These are phyloP conservation scores for Cryphonectria carpinicola DNA, from an alignment of 2,329 filamentous ascomycete genomes.

Conservation along the genomic window DNA sequence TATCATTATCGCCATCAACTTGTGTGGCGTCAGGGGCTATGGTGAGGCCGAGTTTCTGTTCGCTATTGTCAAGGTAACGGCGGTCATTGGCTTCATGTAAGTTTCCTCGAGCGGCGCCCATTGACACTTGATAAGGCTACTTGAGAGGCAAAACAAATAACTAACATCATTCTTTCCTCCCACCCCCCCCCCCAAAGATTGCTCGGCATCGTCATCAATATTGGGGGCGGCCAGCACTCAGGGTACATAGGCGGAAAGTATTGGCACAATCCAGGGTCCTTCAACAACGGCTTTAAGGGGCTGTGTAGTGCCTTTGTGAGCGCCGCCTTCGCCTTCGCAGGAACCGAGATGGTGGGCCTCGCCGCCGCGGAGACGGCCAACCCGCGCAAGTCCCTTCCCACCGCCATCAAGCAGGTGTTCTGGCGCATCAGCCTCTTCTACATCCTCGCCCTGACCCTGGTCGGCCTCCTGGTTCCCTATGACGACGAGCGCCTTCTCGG, in stretches of 20 bases:
- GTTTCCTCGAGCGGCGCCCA: constrained; percentile 36
- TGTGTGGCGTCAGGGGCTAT: constrained; percentile 87
- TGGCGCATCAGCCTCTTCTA: constrained; percentile 95
- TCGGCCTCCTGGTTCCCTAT: constrained; percentile 83
- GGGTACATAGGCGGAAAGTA: constrained; percentile 80
- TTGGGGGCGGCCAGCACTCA: constrained; percentile 72
- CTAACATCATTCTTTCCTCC: constrained; percentile 30
- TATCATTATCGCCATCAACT: constrained; percentile 78
- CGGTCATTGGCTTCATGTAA: constrained; percentile 86
- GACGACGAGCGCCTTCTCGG: constrained; percentile 66
- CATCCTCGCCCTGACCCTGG: constrained; percentile 76
- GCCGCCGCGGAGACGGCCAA: constrained; percentile 80
- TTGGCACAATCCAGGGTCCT: constrained; percentile 82
- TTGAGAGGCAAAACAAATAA: not conserved
- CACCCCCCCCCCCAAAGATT: constrained; percentile 54
- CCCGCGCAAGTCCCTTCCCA: constrained; percentile 79
- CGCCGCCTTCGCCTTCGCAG: constrained; percentile 76
- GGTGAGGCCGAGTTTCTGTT: constrained; percentile 91
- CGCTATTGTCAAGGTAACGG: constrained; percentile 81
- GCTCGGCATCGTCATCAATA: constrained; percentile 83
- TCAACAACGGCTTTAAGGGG: constrained; percentile 83
- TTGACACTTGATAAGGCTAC: not conserved
- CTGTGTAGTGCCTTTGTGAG: constrained; percentile 78
- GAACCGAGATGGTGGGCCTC: constrained; percentile 76
- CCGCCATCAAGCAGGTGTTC: constrained; percentile 90